Base-by-base conservation (phyloP, 345 rosid genomes). In the Clausena lansium region DNA sequence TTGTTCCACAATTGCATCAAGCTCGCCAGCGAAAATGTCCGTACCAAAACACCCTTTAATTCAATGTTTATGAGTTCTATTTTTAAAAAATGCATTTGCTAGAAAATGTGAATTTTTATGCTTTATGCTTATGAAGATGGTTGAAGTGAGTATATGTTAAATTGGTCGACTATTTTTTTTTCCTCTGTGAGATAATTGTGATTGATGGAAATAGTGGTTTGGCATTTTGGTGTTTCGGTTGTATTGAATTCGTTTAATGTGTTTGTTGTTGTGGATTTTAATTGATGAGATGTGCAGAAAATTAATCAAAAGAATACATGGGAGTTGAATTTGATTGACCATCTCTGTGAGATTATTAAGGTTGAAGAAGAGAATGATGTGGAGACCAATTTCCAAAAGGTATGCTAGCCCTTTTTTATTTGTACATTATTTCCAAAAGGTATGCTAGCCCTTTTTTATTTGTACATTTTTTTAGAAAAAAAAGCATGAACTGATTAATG, bases 301-400 rank as follows among this genome's bases (percentile, higher is more conserved):
- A 93, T 93, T 67, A 93, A 93, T 83, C 97, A 93, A 78, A 93
- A 93, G 88, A 93, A 93, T 79, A 93, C 97, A 28, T 93, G 97
- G 97, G 94, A 93, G 76, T 81, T 93, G 89, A 86, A 84, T 82
- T 87, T 93, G 86, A 93, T 93, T 38, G 97, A 93, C 83, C 95
- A 93, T 87, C 93, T 95, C 47, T 81, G 81, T 33, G 98, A 93
- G 78, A 92, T 95, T 67, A 83, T 95, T 50, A 95, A 91, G 88
- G 97, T 91, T 70, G 99, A 95, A 77, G 98, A 86, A 77, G 99
- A 93, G 83, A 86, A 77, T 76, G 94, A 92, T 65, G 82, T 84
- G 10, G 99, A 95, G 85, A 93, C 98, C 15, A 93, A 95, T 81
- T 93, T 95, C 78, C 99, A 93, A 65, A 95, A 95, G 95, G 99